These are phyloP conservation scores for Aspergillus sergii DNA, from an alignment of 2,329 filamentous ascomycete species.

Conservation along the genomic window DNA sequence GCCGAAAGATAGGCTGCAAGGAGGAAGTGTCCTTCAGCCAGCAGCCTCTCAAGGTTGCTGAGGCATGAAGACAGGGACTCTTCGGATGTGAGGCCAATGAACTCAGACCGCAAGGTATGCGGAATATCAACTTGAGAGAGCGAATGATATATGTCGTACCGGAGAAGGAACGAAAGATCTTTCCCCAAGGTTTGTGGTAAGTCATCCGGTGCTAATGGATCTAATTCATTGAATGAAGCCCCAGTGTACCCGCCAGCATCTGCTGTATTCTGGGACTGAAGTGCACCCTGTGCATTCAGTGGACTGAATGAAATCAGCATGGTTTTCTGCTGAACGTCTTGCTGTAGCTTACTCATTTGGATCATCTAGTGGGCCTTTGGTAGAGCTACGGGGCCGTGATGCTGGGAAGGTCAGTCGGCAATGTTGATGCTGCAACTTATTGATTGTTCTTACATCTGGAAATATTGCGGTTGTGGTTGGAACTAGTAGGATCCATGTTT, in stretches of 20 bases:
- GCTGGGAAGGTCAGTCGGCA: slow-evolving; percentile 30
- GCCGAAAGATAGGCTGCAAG: slow-evolving; percentile 64
- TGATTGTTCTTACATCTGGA: slow-evolving; percentile 38
- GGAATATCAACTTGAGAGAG: slow-evolving; percentile 66
- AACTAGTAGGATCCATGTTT: slow-evolving; percentile 14
- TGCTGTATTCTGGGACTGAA: slow-evolving; percentile 17
- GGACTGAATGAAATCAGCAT: slow-evolving; percentile 31
- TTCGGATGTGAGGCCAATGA: slow-evolving; percentile 63
- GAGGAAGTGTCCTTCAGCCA: slow-evolving; percentile 76
- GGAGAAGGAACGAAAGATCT: slow-evolving; percentile 79
- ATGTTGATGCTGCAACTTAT: not conserved
- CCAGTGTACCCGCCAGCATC: slow-evolving; percentile 25
- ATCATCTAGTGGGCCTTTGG: slow-evolving; percentile 75
- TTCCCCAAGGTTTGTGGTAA: slow-evolving; percentile 53
- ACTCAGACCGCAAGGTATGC: slow-evolving; percentile 68
- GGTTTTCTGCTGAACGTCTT: not conserved
- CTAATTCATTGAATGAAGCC: slow-evolving; percentile 36
- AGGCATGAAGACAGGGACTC: slow-evolving; percentile 53
- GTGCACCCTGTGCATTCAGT: slow-evolving; percentile 22
- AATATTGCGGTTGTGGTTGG: slow-evolving; percentile 37
- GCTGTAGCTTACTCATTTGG: slow-evolving; percentile 65
- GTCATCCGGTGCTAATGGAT: slow-evolving; percentile 37
- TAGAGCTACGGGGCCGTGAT: slow-evolving; percentile 54
- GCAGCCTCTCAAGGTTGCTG: slow-evolving; percentile 61
- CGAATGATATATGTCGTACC: slow-evolving; percentile 80